Base-by-base conservation (phyloP, 2,329 filamentous ascomycete genomes). In the Hyphodiscus sp. region DNA sequence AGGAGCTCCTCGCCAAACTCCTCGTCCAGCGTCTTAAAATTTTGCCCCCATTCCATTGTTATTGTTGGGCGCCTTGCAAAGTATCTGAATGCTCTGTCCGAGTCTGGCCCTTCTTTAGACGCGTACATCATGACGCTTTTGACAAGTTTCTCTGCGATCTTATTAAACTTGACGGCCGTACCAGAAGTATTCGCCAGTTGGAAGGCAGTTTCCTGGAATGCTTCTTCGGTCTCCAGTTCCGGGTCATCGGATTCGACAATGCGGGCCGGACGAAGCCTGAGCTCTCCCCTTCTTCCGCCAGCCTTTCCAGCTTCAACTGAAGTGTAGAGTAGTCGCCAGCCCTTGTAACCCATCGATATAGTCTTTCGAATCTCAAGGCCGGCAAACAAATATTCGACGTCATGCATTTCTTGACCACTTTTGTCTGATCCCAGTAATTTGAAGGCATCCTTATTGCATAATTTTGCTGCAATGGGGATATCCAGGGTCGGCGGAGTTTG, bases 371-470 rank as follows among this genome's bases (percentile, higher is more conserved):
- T 59, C 33, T 68, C 64, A 4, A 68, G 59, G 7, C 65, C 65
- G 2, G 62, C 50, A 44, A 67, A 68, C 11, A 68, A 47, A 47
- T 69, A 69, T 20, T 67, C 59, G 11, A 69, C 62, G n/a, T 64
- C 54, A 10, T 57, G 18, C 6, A 49, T 33, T 7, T 54, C 48
- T 2, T 19, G 20, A 29, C 50, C 43, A 2, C 41, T 18, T 9
- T 59, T 43, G 2, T 29, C 26, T 11, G 41, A 26, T 20, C 51
- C 49, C 2, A 62, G 48, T 18, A 56, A 30, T 18, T 57, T 41
- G 18, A 60, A 50, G 8, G 50, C 57, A 18, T 45, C 11, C 1
- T 30, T 26, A 10, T 52, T 53, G 46, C 60, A 64, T 4, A 67
- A 53, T 50, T 65, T 52, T 19, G 51, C 52, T 2, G 63, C 55